Evolutionary conservation across 2,329 filamentous ascomycete species (phyloP).

Genomic region (Zasmidium angulare): DNA sequence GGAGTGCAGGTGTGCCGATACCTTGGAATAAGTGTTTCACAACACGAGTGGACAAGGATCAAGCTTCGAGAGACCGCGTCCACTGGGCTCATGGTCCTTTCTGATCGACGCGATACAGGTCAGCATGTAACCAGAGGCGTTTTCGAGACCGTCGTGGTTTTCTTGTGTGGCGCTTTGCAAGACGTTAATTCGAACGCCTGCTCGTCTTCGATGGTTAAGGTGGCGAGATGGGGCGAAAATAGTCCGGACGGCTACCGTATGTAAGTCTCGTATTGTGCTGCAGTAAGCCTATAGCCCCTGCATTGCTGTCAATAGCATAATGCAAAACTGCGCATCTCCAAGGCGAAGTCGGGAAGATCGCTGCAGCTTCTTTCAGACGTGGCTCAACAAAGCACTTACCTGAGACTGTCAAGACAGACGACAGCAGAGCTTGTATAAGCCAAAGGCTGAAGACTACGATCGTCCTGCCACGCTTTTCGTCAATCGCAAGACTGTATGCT

Average conservation of each 20-base stretch:
- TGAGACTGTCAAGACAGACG: background rate
- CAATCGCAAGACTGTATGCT: background rate
- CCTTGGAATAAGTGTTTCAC: conserved; percentile 7
- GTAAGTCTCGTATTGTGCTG: conserved; percentile 1
- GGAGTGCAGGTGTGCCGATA: conserved; percentile 5
- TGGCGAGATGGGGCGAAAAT: background rate
- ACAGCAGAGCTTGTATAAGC: background rate
- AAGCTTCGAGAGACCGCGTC: background rate
- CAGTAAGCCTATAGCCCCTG: background rate
- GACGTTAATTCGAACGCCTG: background rate
- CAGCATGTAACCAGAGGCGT: background rate
- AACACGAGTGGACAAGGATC: conserved; percentile 5
- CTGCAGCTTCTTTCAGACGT: background rate
- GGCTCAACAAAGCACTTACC: background rate
- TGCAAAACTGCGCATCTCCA: background rate
- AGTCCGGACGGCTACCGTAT: background rate
- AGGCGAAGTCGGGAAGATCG: background rate
- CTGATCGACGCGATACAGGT: background rate
- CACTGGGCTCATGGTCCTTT: background rate
- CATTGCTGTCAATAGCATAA: background rate
- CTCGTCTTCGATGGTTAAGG: background rate
- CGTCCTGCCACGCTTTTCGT: background rate
- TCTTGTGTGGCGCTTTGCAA: background rate
- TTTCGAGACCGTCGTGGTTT: background rate
- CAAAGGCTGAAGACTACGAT: background rate